Conservation (phyloP, 2,329 filamentous ascomycete species). For the Aspergillus chevalieri region DNA sequence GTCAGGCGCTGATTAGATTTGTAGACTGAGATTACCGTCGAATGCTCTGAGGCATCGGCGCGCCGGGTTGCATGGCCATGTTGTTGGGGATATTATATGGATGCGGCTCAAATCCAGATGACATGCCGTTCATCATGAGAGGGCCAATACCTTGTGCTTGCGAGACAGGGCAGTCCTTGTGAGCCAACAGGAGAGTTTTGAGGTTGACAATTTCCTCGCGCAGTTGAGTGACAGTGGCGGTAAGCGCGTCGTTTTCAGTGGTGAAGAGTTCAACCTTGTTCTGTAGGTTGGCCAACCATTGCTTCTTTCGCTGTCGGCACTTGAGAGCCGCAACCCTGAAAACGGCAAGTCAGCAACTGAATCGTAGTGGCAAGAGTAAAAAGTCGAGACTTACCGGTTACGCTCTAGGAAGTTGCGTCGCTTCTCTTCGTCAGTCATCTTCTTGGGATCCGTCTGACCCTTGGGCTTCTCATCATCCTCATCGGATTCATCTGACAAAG, state of each 20-base stretch:
- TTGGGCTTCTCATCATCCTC: slow-evolving; percentile 47
- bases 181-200: slow-evolving; percentile 84
- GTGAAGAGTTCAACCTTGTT: slow-evolving; percentile 90
- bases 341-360: slow-evolving; percentile 17
- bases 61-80: slow-evolving; percentile 38
- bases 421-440: slow-evolving; percentile 99
- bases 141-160: slow-evolving; percentile 68
- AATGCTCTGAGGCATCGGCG: slow-evolving; percentile 32
- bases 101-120: slow-evolving; percentile 35
- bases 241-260: slow-evolving; percentile 82
- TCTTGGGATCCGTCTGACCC: slow-evolving; percentile 55
- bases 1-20: slow-evolving; percentile 7
- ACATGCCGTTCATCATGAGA: slow-evolving; percentile 37
- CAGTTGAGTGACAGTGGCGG: slow-evolving; percentile 73
- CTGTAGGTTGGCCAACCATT: slow-evolving; percentile 94
- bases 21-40: slow-evolving; percentile 21
- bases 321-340: slow-evolving; percentile 87
- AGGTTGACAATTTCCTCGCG: slow-evolving; percentile 91
- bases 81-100: slow-evolving; percentile 37
- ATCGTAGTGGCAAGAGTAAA: not conserved
- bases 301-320: slow-evolving; percentile 96
- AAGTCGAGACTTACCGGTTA: slow-evolving; percentile 64
- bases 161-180: slow-evolving; percentile 93
- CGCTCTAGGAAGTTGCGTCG: slow-evolving; percentile 95
- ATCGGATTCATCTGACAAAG: slow-evolving; percentile 45